Evolutionary conservation across 352 stramenopile genomes (phyloP).

Genomic region (Peronospora belbahrii): DNA sequence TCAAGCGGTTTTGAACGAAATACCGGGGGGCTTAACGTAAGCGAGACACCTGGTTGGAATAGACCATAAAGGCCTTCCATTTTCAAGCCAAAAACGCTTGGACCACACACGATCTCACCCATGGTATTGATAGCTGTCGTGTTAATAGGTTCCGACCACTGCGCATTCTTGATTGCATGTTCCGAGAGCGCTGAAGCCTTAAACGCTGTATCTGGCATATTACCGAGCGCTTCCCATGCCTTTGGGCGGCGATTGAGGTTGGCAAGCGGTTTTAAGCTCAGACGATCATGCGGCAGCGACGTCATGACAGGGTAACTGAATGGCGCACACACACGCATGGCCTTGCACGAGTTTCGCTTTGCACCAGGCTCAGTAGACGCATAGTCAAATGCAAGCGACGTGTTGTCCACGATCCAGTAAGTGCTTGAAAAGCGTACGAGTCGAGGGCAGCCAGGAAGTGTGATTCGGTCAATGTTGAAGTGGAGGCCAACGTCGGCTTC

Average conservation of each 20-base stretch:
- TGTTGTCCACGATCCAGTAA: slow-evolving; percentile 85
- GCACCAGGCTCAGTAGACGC: slow-evolving; percentile 48
- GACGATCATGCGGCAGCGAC: slow-evolving; percentile 46
- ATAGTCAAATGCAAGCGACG: slow-evolving; percentile 54
- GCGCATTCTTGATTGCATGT: slow-evolving; percentile 49
- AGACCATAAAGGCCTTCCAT: slow-evolving; percentile 76
- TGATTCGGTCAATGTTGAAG: slow-evolving; percentile 73
- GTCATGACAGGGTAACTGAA: slow-evolving; percentile 66
- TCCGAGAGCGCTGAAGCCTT: slow-evolving; percentile 41
- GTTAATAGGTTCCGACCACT: slow-evolving; percentile 81
- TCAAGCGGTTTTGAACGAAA: slow-evolving; percentile 77
- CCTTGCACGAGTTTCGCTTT: slow-evolving; percentile 37
- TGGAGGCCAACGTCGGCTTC: slow-evolving; percentile 40
- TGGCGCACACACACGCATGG: slow-evolving; percentile 32
- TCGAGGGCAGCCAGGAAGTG: slow-evolving; percentile 52
- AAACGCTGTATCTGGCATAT: slow-evolving; percentile 45
- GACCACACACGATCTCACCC: slow-evolving; percentile 62
- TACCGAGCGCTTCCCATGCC: slow-evolving; percentile 51
- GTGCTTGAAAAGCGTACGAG: slow-evolving; percentile 75
- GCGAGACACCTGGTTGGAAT: slow-evolving; percentile 65
- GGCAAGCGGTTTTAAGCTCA: slow-evolving; percentile 59
- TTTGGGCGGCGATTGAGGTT: slow-evolving; percentile 40
- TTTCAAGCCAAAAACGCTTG: slow-evolving; percentile 72
- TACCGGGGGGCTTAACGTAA: slow-evolving; percentile 76
- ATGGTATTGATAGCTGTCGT: slow-evolving; percentile 81